phyloP scores from a whole-genome alignment of 78 protist species.

The Monocercomonoides exilis region DNA sequence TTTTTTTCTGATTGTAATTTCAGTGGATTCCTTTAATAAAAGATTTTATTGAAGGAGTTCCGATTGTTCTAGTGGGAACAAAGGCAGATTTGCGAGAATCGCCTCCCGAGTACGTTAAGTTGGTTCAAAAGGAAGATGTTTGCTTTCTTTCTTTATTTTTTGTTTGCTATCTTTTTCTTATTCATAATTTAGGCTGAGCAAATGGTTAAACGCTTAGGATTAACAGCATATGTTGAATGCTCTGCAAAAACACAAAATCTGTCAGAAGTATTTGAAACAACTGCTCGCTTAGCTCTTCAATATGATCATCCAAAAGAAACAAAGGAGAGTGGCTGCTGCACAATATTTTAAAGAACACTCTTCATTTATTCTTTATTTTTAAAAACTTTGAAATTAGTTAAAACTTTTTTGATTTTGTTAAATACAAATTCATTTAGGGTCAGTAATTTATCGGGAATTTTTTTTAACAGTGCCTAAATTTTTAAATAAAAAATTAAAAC shows the following conservation, averaged over 20 bases:
- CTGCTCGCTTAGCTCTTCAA: background rate
- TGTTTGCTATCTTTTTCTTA: background rate
- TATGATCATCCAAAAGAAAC: no score
- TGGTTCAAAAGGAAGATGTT: background rate
- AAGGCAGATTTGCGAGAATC: background rate
- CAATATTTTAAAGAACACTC: no score
- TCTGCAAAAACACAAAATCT: background rate
- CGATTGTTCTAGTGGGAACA: conserved; percentile 3
- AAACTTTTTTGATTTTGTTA: no score
- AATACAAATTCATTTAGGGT: no score
- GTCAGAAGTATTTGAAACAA: background rate
- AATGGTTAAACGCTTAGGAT: background rate
- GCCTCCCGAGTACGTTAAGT: background rate
- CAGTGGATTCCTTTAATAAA: background rate
- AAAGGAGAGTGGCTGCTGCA: no score
- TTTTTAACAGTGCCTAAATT: no score
- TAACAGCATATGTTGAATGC: background rate
- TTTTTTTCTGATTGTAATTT: background rate
- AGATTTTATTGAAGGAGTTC: background rate
- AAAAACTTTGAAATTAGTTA: no score
- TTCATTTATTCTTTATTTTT: no score
- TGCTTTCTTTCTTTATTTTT: background rate
- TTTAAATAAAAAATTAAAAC: no score
- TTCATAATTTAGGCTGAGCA: background rate
- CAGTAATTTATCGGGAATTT: no score